Conservation (phyloP, 2,329 filamentous ascomycete species). For the Talaromyces sp. region DNA sequence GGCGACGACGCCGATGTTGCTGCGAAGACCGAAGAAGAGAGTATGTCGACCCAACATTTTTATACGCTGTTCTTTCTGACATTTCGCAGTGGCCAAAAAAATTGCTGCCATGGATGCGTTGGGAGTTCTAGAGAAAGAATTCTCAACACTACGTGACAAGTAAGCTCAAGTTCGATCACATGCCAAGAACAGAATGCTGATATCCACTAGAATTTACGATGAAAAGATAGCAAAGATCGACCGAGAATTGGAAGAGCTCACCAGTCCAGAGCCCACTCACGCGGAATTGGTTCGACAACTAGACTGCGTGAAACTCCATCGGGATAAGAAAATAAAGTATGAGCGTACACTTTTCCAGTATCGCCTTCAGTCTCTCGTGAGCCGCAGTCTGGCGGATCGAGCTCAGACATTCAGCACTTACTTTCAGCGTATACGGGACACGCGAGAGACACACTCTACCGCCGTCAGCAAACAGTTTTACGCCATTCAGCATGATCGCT, state of each 20-base stretch:
- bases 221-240: conserved; percentile 81
- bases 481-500: conserved; percentile 82
- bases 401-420: conserved; percentile 86
- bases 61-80: conserved; percentile 14
- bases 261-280: conserved; percentile 62
- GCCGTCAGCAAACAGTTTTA: conserved; percentile 86
- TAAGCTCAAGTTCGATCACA: conserved; percentile 22
- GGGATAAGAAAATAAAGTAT: conserved; percentile 72
- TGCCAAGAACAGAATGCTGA: conserved; percentile 7
- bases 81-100: conserved; percentile 65
- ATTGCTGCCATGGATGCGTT: conserved; percentile 75
- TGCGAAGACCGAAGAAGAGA: conserved; percentile 50
- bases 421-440: conserved; percentile 78
- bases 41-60: conserved; percentile 27
- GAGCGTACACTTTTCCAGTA: conserved; percentile 70
- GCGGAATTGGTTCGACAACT: conserved; percentile 89
- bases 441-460: conserved; percentile 73
- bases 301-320: conserved; percentile 74
- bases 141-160: conserved; percentile 71
- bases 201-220: conserved; percentile 65
- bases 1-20: conserved; percentile 39
- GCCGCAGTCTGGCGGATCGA: conserved; percentile 72
- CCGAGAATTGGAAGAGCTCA: conserved; percentile 57
- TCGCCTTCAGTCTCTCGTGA: conserved; percentile 67
- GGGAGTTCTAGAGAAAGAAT: conserved; percentile 77